Evolutionary conservation across 257 asterid species (phyloP), one percentile per base, ranked within the genome.

Genomic region (Mitragyna speciosa): DNA sequence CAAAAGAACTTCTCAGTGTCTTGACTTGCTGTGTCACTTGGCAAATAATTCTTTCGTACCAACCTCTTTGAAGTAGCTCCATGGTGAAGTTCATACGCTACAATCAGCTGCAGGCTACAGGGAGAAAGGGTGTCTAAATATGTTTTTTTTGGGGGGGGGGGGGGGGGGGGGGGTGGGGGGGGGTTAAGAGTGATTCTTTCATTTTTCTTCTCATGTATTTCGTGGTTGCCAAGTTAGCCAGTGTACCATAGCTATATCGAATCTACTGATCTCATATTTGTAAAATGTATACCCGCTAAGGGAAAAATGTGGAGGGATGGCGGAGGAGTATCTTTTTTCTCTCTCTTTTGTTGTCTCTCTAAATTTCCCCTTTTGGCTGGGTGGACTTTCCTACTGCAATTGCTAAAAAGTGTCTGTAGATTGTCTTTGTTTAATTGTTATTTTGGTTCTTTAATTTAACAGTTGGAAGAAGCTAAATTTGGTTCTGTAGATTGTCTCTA

Each of bases 171-270:
- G n/a, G n/a, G n/a, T n/a, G n/a, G n/a, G n/a, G n/a, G n/a, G 41
- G 79, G 81, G 76, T 78, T 73, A 75, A 63, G 69, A 80, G 83
- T 86, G 84, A 87, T 87, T 86, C 82, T 80, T 91, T 87, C 69
- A 80, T 74, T 87, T 85, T 17, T 79, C 69, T 79, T 59, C 71
- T 59, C 26, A 10, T 80, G 82, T 79, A 31, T 83, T 76, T 78
- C 66, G 39, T 82, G 49, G 72, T 78, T 83, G 83, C 83, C 88
- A 78, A 36, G 83, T 76, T 88, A 91, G 89, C 86, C 58, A 75
- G 78, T 89, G 89, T 89, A 86, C 78, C 84, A 82, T 88, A 87
- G 89, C 75, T 83, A 76, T 78, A 51, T 45, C 41, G 48, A 72
- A 72, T 10, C 67, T 24, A 39, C 69, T 56, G 69, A 56, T 75